Conservation (phyloP, 257 asterid species). For the Capsicum rhomboideum region DNA sequence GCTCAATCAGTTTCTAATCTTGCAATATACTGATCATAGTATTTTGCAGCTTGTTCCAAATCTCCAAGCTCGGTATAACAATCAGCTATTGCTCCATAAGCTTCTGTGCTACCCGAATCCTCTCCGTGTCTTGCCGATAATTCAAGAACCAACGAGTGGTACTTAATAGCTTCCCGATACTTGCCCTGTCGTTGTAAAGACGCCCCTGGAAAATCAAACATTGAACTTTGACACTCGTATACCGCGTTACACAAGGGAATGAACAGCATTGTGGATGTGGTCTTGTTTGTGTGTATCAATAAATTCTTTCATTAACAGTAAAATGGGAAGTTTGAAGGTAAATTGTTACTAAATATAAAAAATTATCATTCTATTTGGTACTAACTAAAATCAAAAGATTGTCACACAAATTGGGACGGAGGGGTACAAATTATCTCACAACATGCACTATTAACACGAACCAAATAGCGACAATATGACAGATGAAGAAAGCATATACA, state of each 20-base stretch:
- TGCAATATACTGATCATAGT: slow-evolving; percentile 77
- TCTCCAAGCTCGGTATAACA: slow-evolving; percentile 96
- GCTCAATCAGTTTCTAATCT: slow-evolving; percentile 80
- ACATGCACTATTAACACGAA: not conserved
- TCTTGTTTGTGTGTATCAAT: not conserved
- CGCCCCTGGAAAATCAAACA: slow-evolving; percentile 48
- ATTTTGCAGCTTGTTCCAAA: slow-evolving; percentile 82
- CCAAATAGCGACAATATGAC: not conserved
- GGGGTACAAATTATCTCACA: not conserved
- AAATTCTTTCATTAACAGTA: not conserved
- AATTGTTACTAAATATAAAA: not conserved
- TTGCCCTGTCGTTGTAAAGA: slow-evolving; percentile 92
- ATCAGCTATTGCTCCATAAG: slow-evolving; percentile 97
- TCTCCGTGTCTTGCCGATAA: slow-evolving; percentile 80
- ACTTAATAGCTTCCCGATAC: slow-evolving; percentile 76
- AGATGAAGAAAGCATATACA: not conserved
- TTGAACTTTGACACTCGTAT: not conserved
- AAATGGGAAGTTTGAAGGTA: no score
- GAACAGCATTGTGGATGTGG: not conserved
- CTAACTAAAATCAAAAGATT: not conserved
- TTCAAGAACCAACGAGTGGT: slow-evolving; percentile 74
- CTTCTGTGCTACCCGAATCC: slow-evolving; percentile 90
- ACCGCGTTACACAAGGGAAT: not conserved
- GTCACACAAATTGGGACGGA: not conserved
- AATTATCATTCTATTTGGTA: not conserved